Evolutionary conservation across 192 early-diverging fungal species (phyloP).

Genomic region (Entomortierella parvispora): DNA sequence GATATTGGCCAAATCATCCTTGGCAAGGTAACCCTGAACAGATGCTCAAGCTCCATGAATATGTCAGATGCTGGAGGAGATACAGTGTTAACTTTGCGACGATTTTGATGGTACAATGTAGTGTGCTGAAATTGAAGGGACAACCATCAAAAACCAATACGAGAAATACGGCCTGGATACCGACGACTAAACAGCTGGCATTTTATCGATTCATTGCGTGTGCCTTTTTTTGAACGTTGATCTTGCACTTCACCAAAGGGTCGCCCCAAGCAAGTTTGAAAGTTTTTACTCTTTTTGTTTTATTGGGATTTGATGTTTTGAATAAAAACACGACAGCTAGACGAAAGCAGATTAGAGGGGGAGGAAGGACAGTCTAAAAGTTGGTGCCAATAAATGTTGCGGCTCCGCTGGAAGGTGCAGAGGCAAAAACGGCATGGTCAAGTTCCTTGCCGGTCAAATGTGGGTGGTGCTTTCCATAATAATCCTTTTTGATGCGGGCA

Average conservation of each 20-base stretch:
- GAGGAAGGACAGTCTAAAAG: too few relatives aligned
- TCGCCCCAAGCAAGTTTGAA: too few relatives aligned
- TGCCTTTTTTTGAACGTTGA: too few relatives aligned
- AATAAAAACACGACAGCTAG: too few relatives aligned
- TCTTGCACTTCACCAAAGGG: too few relatives aligned
- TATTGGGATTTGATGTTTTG: too few relatives aligned
- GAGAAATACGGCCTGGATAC: slow-evolving; percentile 53
- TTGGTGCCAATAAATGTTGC: slow-evolving; percentile 53
- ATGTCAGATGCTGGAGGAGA: too few relatives aligned
- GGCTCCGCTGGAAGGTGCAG: slow-evolving; percentile 60
- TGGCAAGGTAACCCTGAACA: slow-evolving; percentile 40
- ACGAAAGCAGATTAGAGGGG: too few relatives aligned
- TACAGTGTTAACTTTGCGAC: too few relatives aligned
- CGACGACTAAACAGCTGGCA: slow-evolving; percentile 33
- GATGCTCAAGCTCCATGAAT: background rate
- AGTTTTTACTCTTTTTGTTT: too few relatives aligned
- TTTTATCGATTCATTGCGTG: background rate
- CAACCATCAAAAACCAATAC: slow-evolving; percentile 66
- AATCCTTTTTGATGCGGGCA: slow-evolving; percentile 68
- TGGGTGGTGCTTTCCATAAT: slow-evolving; percentile 66
- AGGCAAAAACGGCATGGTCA: slow-evolving; percentile 62
- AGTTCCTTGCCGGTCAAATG: slow-evolving; percentile 58
- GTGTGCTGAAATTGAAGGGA: slow-evolving; percentile 65
- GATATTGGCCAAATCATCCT: slow-evolving; percentile 63
- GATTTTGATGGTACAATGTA: slow-evolving; percentile 12